A percentile compares a stretch with the other conserved stretches of the same genome.
These are phyloP conservation scores for Rhodamnia rubescens DNA, from an alignment of 345 rosid species.

Conservation along the genomic window DNA sequence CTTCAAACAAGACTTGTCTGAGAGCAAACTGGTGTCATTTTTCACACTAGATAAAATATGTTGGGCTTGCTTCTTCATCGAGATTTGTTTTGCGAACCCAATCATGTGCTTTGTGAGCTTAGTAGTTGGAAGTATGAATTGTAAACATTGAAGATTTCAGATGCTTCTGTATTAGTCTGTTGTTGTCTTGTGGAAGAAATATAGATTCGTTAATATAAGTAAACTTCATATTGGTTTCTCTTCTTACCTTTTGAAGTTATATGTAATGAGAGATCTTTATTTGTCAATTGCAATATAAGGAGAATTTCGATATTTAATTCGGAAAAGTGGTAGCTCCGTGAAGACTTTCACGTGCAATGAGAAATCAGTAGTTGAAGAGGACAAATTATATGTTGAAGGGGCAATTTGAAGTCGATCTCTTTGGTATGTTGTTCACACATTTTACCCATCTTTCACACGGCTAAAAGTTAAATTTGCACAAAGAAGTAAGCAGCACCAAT, in stretches of 20 bases:
- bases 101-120: background rate
- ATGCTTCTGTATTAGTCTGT: background rate
- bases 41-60: background rate
- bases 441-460: background rate
- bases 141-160: background rate
- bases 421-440: background rate
- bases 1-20: background rate
- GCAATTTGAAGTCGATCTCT: background rate
- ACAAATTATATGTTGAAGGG: background rate
- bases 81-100: background rate
- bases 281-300: background rate
- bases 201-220: background rate
- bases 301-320: background rate
- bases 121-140: background rate
- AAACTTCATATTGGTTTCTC: background rate
- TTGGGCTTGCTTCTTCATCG: background rate
- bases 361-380: background rate
- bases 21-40: background rate
- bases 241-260: background rate
- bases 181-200: background rate
- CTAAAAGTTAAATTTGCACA: background rate
- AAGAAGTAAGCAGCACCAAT: background rate
- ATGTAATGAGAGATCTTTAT: background rate
- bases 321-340: background rate
- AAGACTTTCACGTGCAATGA: background rate